Percentiles rank a stretch among this genome's conserved stretches.
Conservation (phyloP, 2,329 filamentous ascomycete genomes). For the Grosmannia clavigera region DNA sequence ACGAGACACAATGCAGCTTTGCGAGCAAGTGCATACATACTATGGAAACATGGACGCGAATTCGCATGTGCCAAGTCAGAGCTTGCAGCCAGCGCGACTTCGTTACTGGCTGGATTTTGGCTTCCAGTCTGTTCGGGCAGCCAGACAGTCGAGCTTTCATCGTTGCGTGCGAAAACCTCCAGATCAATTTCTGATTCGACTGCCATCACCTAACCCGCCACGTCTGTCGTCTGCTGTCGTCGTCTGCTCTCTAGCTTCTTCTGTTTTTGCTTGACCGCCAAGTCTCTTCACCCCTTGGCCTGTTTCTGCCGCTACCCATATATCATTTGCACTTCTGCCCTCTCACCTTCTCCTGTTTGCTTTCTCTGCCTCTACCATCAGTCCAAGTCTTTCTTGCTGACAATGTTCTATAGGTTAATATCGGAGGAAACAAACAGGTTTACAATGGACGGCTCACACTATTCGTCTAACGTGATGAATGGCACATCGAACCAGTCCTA, state of each 20-base stretch:
- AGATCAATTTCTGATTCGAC: too few relatives aligned
- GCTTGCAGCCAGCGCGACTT: neutral
- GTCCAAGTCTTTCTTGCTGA: neutral
- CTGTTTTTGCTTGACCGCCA: neutral
- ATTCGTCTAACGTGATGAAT: conserved; percentile 20
- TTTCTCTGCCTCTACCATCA: too few relatives aligned
- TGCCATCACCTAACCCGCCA: too few relatives aligned
- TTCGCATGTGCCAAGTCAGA: neutral
- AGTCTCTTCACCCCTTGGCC: too few relatives aligned
- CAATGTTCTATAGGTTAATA: neutral
- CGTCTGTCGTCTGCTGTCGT: too few relatives aligned
- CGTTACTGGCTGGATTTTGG: neutral
- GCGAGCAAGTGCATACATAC: neutral
- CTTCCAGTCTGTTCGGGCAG: too few relatives aligned
- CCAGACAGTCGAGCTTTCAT: too few relatives aligned
- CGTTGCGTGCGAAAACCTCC: too few relatives aligned
- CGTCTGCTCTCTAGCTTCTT: neutral
- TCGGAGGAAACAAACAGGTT: neutral
- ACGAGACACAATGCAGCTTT: too few relatives aligned
- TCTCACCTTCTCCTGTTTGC: neutral
- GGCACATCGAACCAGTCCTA: conserved; percentile 18
- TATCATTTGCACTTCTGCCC: neutral
- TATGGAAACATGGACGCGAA: neutral
- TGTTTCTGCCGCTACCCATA: neutral
- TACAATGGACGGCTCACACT: conserved; percentile 19